Evolutionary conservation across 306 rosid genomes (phyloP).

Genomic region (Cajanus cajan): DNA sequence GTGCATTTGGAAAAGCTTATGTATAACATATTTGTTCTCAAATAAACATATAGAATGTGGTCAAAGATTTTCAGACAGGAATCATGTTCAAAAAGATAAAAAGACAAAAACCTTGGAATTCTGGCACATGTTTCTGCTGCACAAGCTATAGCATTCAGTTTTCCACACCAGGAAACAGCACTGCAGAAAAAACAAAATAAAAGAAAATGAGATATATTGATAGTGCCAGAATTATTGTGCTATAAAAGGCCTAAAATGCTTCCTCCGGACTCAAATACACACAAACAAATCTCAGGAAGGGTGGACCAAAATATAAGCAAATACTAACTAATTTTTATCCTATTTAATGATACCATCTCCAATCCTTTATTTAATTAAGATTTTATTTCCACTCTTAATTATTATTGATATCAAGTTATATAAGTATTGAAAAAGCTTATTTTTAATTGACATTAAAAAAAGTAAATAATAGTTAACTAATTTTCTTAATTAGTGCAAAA

Average conservation of each 20-base stretch:
- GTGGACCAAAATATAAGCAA: too few species aligned
- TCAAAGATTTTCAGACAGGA: neutral
- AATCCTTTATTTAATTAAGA: too few species aligned
- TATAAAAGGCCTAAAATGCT: neutral
- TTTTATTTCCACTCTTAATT: too few species aligned
- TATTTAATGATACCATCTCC: too few species aligned
- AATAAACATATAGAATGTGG: neutral
- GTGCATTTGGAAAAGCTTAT: neutral
- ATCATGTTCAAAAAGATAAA: neutral
- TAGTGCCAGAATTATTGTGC: neutral
- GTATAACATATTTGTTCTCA: neutral
- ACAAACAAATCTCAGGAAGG: too few species aligned
- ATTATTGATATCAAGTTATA: too few species aligned
- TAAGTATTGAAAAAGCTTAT: too few species aligned
- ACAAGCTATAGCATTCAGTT: conserved; percentile 96
- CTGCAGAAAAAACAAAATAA: conserved; percentile 46
- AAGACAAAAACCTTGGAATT: conserved; percentile 77
- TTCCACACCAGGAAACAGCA: conserved; percentile 98
- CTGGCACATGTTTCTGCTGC: conserved; percentile 98
- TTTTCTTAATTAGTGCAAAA: too few species aligned
- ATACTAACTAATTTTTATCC: too few species aligned
- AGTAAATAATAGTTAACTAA: too few species aligned
- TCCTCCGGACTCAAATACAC: too few species aligned
- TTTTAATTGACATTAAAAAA: too few species aligned
- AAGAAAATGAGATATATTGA: conserved; percentile 2